Base-by-base conservation (phyloP, 371 early-diverging fungal species). In the Lichtheimia hyalospora region DNA sequence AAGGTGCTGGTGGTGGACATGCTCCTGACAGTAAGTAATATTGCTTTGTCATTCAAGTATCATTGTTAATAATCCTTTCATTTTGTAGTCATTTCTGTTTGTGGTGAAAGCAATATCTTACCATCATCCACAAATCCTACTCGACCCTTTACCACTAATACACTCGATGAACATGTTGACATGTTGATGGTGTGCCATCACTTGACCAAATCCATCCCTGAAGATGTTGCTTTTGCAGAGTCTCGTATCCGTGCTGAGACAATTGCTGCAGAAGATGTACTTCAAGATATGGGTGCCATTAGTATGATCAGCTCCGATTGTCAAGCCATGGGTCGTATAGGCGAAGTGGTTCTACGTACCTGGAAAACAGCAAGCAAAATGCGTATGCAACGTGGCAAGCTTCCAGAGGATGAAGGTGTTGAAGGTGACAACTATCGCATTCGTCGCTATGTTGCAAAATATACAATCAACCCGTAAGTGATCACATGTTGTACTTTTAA, bases 161-260 rank as follows among this genome's bases (percentile, higher is more conserved):
- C 97, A 5, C 77, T 95, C 41, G 97, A 97, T 70, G 97, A 97
- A 66, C 97, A 97, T 66, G 85, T 97, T 34, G 97, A 97, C 67
- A 96, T 97, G 97, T 74, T 97, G 48, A 95, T 96, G 96, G 96
- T 93, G n/a, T 97, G 97, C 69, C 97, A 97, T 69, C 97, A 97
- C 63, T 76, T 97, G 57, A 89, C 90, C 57, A 91, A 88, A 68
- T 85, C 87, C 43, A 89, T 97, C 40, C 95, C 96, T 4, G 97
- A 97, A 73, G 97, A 97, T 68, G 89, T 96, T 16, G 90, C 94
- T 4, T 97, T 97, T 79, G 96, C 97, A 2, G 97, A 97, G 71
- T 89, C 90, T 61, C 85, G 97, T 58, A 97, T 97, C 66, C 85
- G 97, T 27, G 94, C 90, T 15, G 96, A 97, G 68, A 97, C 97